These are phyloP conservation scores for Entophlyctis helioformis DNA, from an alignment of 192 early-diverging fungal genomes.

Conservation along the genomic window DNA sequence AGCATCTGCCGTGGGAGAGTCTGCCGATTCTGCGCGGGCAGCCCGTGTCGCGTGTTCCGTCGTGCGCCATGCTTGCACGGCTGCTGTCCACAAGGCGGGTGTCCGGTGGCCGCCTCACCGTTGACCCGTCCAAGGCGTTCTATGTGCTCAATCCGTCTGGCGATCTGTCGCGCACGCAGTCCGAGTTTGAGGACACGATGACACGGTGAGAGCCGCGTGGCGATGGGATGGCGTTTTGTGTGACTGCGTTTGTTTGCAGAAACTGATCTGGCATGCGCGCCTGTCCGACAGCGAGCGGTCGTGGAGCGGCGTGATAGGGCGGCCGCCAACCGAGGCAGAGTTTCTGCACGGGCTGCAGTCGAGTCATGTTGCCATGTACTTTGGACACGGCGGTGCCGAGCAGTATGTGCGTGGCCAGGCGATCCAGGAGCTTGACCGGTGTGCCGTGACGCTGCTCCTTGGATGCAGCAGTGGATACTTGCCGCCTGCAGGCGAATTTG, in stretches of 20 bases:
- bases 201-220: constrained; percentile 9
- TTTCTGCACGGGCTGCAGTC: constrained; percentile 39
- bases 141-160: constrained; percentile 89
- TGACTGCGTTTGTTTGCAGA: neutral
- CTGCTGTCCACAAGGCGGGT: neutral
- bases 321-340: constrained; percentile 54
- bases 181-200: constrained; percentile 52
- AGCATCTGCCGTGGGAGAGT: constrained; percentile 84
- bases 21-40: constrained; percentile 56
- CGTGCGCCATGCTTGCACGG: constrained; percentile 54
- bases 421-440: constrained; percentile 50
- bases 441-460: constrained; percentile 73
- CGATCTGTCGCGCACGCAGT: constrained; percentile 74
- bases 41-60: constrained; percentile 72
- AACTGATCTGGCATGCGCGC: neutral
- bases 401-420: constrained; percentile 56
- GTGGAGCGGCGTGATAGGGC: constrained; percentile 67
- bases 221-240: neutral
- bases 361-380: constrained; percentile 33
- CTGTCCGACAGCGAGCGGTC: constrained; percentile 7
- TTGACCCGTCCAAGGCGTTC: constrained; percentile 27
- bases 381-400: constrained; percentile 93
- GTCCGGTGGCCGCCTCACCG: constrained; percentile 13
- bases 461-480: constrained; percentile 91
- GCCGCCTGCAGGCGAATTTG: constrained; percentile 67